Evolutionary conservation across 345 rosid species (phyloP).

Genomic region (Eucalyptus regnans): DNA sequence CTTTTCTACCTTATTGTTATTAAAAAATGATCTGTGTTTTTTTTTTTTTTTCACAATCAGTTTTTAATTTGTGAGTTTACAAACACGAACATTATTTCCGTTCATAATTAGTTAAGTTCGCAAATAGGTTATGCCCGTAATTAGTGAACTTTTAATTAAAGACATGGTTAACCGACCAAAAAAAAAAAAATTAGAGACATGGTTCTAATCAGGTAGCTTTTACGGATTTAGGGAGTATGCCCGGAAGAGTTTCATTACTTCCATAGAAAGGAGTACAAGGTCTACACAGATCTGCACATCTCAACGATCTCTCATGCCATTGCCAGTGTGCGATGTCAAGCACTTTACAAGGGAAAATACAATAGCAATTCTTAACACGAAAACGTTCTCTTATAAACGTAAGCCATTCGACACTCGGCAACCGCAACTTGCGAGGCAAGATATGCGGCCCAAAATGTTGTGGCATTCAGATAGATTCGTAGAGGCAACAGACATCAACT

Average conservation of each 20-base stretch:
- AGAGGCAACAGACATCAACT: background rate
- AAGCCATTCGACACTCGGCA: background rate
- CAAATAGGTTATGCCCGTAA: background rate
- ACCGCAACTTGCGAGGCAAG: background rate
- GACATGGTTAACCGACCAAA: background rate
- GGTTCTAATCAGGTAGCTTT: background rate
- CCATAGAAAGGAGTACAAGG: background rate
- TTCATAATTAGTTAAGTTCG: background rate
- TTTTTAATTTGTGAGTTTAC: background rate
- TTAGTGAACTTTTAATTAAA: background rate
- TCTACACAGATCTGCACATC: background rate
- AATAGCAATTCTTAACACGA: background rate
- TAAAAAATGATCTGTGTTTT: background rate
- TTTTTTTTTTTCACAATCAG: accelerated
- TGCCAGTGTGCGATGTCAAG: background rate
- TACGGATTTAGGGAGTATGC: background rate
- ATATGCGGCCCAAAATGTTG: background rate
- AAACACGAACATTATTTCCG: background rate
- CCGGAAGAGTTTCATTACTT: background rate
- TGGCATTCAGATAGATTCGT: background rate
- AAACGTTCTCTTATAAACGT: background rate
- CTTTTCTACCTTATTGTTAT: background rate
- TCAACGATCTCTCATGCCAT: background rate
- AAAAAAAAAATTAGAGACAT: background rate
- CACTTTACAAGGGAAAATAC: background rate